A percentile compares a stretch with the other conserved stretches of the same genome.
Evolutionary conservation across 2,329 filamentous ascomycete genomes (phyloP).

Genomic region (Calonectria pauciramosa): DNA sequence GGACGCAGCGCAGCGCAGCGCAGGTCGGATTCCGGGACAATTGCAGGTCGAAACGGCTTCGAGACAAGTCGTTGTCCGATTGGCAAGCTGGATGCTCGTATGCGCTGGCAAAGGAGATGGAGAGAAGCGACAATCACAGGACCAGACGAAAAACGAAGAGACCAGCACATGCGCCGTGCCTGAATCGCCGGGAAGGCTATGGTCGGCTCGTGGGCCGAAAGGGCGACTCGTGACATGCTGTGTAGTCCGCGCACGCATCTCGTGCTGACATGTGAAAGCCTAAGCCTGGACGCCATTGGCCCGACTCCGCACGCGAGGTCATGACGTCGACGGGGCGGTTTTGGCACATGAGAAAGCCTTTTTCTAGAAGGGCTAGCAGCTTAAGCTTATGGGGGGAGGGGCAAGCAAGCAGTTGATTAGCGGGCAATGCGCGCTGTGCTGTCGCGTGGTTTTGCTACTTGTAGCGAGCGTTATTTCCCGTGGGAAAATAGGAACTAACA

Average conservation of each 20-base stretch:
- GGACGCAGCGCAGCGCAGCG: neutral
- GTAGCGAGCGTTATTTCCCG: neutral
- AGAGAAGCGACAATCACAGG: conserved; percentile 1
- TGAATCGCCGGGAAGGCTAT: conserved; percentile 28
- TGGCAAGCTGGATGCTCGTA: neutral
- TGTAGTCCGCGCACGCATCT: conserved; percentile 6
- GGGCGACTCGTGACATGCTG: conserved; percentile 39
- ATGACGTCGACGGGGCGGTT: conserved; percentile 23
- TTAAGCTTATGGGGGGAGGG: neutral
- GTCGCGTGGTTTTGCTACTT: neutral
- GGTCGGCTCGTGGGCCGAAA: conserved; percentile 41
- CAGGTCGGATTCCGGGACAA: conserved; percentile 1
- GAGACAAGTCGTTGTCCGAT: neutral
- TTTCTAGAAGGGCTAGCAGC: conserved; percentile 6
- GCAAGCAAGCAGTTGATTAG: neutral
- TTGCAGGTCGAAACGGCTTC: neutral
- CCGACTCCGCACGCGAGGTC: conserved; percentile 2
- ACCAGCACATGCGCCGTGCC: conserved; percentile 5
- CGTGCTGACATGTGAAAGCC: conserved; percentile 47
- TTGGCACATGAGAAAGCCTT: conserved; percentile 1
- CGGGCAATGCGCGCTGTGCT: neutral
- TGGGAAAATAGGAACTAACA: neutral
- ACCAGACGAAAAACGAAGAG: neutral
- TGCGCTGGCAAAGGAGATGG: neutral
- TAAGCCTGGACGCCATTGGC: conserved; percentile 23